A percentile compares a stretch with the other conserved stretches of the same genome.
Evolutionary conservation across 1,284 basidiomycete species (phyloP).

Genomic region (Tilletia caries): DNA sequence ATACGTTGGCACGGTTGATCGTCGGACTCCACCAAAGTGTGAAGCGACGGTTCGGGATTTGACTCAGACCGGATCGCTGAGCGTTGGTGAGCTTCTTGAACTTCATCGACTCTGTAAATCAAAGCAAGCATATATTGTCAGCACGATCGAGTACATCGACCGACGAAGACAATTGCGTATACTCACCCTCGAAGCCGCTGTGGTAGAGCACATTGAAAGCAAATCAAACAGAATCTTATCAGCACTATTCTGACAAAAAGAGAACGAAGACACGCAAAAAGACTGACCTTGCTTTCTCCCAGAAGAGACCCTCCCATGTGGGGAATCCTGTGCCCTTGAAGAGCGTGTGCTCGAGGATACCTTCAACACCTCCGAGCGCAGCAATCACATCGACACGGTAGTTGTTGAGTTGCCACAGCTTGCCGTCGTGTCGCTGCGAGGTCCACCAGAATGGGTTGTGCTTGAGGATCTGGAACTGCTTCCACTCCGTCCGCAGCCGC

Average conservation of each 20-base stretch:
- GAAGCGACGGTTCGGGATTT: slow-evolving; percentile 99
- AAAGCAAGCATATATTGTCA: slow-evolving; percentile 54
- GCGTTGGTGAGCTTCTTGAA: slow-evolving; percentile 74
- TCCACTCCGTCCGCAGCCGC: slow-evolving; percentile 81
- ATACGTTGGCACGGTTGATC: slow-evolving; percentile 97
- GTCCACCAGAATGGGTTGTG: slow-evolving; percentile 97
- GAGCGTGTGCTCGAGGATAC: slow-evolving; percentile 91
- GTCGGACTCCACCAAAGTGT: slow-evolving; percentile 97
- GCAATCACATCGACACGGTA: slow-evolving; percentile 98
- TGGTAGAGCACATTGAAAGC: not conserved
- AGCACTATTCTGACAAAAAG: not conserved
- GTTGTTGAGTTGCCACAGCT: slow-evolving; percentile 95
- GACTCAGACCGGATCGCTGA: slow-evolving; percentile 91
- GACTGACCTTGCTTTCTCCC: slow-evolving; percentile 17
- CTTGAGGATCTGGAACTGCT: slow-evolving; percentile 91
- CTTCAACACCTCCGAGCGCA: slow-evolving; percentile 96
- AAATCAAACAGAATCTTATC: too few relatives aligned
- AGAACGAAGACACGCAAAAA: too few relatives aligned
- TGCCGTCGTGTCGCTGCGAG: slow-evolving; percentile 93
- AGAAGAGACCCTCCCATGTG: slow-evolving; percentile 65
- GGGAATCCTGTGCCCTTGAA: slow-evolving; percentile 94
- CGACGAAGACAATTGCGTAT: slow-evolving; percentile 21
- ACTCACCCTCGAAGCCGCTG: slow-evolving; percentile 3
- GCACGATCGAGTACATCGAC: slow-evolving; percentile 6
- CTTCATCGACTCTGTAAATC: slow-evolving; percentile 95